Conservation (phyloP, 768 basidiomycete genomes). For the Boletus barrowsii region DNA sequence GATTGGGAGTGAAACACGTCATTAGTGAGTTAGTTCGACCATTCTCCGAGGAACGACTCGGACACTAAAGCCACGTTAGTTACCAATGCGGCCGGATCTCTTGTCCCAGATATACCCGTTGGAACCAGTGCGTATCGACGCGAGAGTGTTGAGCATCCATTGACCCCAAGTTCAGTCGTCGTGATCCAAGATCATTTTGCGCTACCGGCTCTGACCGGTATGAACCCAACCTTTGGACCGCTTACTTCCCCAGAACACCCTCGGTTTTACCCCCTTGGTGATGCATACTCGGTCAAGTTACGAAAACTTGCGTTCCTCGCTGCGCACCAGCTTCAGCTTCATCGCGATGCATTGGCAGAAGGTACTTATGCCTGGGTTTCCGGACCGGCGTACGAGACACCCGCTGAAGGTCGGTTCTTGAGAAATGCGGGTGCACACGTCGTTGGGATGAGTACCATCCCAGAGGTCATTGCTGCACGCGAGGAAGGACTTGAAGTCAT, state of each 20-base stretch:
- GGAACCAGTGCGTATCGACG: conserved; percentile 67
- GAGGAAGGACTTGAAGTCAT: conserved; percentile 74
- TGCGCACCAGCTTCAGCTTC: conserved; percentile 57
- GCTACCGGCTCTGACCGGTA: conserved; percentile 70
- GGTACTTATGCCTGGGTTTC: conserved; percentile 89
- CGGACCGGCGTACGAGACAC: conserved; percentile 88
- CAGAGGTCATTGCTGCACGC: conserved; percentile 79
- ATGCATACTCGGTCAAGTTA: conserved; percentile 73
- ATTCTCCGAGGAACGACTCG: background rate
- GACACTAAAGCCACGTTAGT: conserved; percentile 42
- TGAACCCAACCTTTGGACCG: conserved; percentile 80
- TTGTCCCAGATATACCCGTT: conserved; percentile 69
- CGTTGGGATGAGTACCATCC: conserved; percentile 94
- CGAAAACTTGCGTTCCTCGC: conserved; percentile 74
- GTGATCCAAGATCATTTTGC: conserved; percentile 84
- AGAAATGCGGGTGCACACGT: conserved; percentile 76
- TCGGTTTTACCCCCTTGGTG: conserved; percentile 81
- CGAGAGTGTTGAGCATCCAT: background rate
- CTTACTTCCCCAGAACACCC: conserved; percentile 53
- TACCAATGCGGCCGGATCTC: conserved; percentile 84
- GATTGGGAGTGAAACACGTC: conserved; percentile 68
- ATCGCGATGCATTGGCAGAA: conserved; percentile 60
- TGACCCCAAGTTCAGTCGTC: conserved; percentile 52
- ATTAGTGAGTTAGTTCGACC: conserved; percentile 54
- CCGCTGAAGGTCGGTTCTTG: conserved; percentile 80